Evolutionary conservation across 192 early-diverging fungal genomes (phyloP).

Genomic region (Coemansia sp.): DNA sequence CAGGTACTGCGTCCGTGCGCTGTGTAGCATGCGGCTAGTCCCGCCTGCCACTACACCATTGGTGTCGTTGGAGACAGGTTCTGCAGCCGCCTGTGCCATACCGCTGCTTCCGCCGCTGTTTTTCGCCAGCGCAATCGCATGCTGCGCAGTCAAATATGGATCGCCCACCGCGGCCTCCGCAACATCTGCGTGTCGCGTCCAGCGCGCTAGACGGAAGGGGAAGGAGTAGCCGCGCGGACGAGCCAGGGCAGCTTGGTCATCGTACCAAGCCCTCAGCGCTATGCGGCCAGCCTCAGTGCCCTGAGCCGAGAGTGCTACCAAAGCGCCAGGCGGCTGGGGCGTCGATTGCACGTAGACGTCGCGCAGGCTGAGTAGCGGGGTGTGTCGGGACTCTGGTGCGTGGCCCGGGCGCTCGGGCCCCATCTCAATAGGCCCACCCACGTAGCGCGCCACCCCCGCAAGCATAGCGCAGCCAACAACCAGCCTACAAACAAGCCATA

Average conservation of each 20-base stretch:
- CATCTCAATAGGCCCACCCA: constrained; percentile 36
- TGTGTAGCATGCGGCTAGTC: constrained; percentile 30
- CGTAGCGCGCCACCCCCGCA: constrained; percentile 7
- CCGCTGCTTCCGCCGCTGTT: constrained; percentile 6
- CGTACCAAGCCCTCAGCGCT: constrained; percentile 46
- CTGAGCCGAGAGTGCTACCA: constrained; percentile 38
- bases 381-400: background rate
- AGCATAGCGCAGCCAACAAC: constrained; percentile 5
- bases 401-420: constrained; percentile 25
- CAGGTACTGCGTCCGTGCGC: constrained; percentile 35
- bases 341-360: constrained; percentile 48
- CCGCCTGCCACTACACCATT: constrained; percentile 20
- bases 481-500: background rate
- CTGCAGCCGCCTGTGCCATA: background rate
- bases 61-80: background rate
- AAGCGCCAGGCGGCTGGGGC: constrained; percentile 34
- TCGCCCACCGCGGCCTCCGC: background rate
- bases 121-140: constrained; percentile 16
- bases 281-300: constrained; percentile 34
- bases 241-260: constrained; percentile 43
- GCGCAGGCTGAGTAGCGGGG: constrained; percentile 34
- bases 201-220: constrained; percentile 39
- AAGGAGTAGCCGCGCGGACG: constrained; percentile 40
- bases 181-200: constrained; percentile 7
- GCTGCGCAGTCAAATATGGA: constrained; percentile 7